Evolutionary conservation across 2,329 filamentous ascomycete genomes (phyloP), one percentile per base, ranked within the genome.

Genomic region (Chrysosporium queenslandicum): DNA sequence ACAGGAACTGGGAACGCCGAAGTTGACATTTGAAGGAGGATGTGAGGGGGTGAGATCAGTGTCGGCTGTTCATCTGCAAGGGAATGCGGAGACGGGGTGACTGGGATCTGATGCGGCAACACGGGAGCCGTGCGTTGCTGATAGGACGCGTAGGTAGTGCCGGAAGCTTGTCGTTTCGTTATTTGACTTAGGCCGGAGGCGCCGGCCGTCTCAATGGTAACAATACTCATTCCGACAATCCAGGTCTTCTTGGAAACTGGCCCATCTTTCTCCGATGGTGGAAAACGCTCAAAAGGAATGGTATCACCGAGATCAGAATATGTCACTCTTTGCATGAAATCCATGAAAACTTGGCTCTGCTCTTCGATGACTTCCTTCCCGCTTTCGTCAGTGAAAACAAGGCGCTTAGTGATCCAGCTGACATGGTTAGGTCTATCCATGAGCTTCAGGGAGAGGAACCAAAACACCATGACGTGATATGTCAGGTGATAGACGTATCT

Each of bases 391-490:
- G 79, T 84, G 60, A 91, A 90, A 8, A 80, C 74, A 11, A 98
- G 76, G 58, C 88, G 88, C 62, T 85, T 88, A 9, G 86, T 85
- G 58, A 98, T 95, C 87, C 88, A 95, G 25, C 82, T 82, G 48
- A 96, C 89, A 58, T 94, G 84, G 56, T 81, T 87, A 30, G 84
- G 80, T 47, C 92, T 83, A 64, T 96, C 89, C 34, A 84, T 80
- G 48, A 95, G 77, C 63, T 88, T 91, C 60, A 98, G 68, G 0
- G 89, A 86, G 59, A 98, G 77, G 65, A 97, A 98, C 92, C 92
- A 98, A 65, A 94, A 96, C 1, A 89, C 85, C 58, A 98, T 90
- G 60, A 95, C 88, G 65, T 97, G 90, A 65, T 95, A 95, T 7
- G 91, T 91, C 49, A 97, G 74, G 1, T 89, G 86, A 66, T 94